Conservation (phyloP, 2,329 filamentous ascomycete genomes). For the Alternaria dauci region DNA sequence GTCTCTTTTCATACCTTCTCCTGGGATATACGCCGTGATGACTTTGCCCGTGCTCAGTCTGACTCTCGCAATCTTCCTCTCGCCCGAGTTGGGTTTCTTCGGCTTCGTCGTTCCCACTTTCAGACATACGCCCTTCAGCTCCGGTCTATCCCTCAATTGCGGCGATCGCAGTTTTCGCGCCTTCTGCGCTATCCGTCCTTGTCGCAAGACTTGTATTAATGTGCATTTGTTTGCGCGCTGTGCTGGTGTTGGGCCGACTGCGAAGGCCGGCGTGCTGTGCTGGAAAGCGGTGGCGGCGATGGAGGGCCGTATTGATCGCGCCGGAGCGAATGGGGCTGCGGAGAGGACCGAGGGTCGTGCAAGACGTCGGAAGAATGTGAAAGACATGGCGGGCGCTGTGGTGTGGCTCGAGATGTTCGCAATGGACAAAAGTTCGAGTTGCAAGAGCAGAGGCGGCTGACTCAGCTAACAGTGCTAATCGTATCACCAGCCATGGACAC, state of each 20-base stretch:
- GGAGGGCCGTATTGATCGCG: slow-evolving; percentile 28
- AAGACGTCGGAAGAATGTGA: slow-evolving; percentile 51
- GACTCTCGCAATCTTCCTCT: slow-evolving; percentile 94
- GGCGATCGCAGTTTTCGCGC: slow-evolving; percentile 89
- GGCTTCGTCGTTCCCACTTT: slow-evolving; percentile 93
- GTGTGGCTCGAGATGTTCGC: slow-evolving; percentile 4
- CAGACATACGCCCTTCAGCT: slow-evolving; percentile 94
- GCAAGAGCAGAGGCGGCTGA: slow-evolving; percentile 10
- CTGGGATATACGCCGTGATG: slow-evolving; percentile 93
- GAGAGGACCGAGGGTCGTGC: slow-evolving; percentile 45
- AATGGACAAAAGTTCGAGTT: slow-evolving; percentile 23
- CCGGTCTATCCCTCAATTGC: slow-evolving; percentile 77
- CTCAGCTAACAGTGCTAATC: slow-evolving; percentile 10
- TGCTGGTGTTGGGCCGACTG: slow-evolving; percentile 51
- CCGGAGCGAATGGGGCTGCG: slow-evolving; percentile 22
- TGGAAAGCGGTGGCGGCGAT: slow-evolving; percentile 29
- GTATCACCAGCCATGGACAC: not conserved
- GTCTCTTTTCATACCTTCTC: slow-evolving; percentile 69
- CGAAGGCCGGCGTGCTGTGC: slow-evolving; percentile 29
- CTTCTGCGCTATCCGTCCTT: slow-evolving; percentile 79
- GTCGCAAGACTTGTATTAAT: slow-evolving; percentile 64
- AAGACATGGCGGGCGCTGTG: slow-evolving; percentile 45
- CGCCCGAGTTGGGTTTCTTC: slow-evolving; percentile 98
- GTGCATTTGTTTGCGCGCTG: slow-evolving; percentile 54
- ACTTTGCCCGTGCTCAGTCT: slow-evolving; percentile 85